Percentiles rank a stretch among this genome's conserved stretches.
phyloP scores from a whole-genome alignment of 2,329 filamentous ascomycete species.

The Microsporum canis region DNA sequence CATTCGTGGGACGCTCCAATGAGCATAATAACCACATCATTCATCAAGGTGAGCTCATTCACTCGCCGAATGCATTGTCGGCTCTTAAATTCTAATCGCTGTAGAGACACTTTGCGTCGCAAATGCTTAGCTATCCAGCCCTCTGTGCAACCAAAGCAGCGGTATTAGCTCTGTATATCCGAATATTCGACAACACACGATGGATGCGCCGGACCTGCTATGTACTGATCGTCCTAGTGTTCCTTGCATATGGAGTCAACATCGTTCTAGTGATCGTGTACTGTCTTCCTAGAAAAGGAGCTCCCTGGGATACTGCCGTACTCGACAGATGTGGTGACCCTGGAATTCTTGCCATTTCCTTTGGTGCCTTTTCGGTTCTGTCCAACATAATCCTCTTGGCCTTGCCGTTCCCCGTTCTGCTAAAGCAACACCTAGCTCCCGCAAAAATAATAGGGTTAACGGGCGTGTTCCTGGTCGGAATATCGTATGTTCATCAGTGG shows the following conservation, averaged over 20 bases:
- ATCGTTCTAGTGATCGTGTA: neutral
- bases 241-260: neutral
- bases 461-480: neutral
- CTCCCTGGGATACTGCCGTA: neutral
- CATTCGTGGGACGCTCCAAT: neutral
- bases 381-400: neutral
- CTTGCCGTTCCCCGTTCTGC: neutral
- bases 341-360: neutral
- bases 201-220: slow-evolving; percentile 3
- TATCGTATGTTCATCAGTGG: neutral
- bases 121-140: neutral
- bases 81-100: neutral
- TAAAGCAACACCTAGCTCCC: neutral
- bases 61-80: neutral
- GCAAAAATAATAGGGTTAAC: neutral
- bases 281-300: neutral
- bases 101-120: neutral
- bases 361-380: slow-evolving; percentile 1
- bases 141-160: neutral
- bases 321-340: neutral
- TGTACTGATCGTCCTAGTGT: neutral
- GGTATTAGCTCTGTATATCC: neutral
- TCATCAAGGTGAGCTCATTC: neutral
- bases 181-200: neutral
- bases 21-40: neutral